Evolutionary conservation across 495 filamentous ascomycete genomes (phyloP), one percentile per base, ranked within the genome.

Genomic region (Viridothelium virens): DNA sequence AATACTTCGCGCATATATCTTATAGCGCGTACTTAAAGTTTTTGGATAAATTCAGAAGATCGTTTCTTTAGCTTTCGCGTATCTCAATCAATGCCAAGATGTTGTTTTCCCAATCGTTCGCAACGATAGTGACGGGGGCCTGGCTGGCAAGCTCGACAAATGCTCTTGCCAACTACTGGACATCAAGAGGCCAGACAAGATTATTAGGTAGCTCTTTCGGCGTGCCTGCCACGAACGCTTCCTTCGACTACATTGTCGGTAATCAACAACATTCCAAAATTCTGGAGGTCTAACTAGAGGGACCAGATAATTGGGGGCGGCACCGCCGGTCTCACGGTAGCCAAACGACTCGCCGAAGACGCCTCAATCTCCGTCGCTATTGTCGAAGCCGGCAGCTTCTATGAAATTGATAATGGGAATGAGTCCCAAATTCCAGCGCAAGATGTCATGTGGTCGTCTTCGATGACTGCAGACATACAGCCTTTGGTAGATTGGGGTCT

Each of bases 401-500:
- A 63, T 2, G 33, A 63, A 38, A 6, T 38, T 11, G 33, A 34
- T 18, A 63, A 63, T 63, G 61, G 61, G 5, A 63, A 63, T 5
- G 7, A 7, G 2, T 36, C 31, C 12, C n/a, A 36, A 11, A 38
- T 63, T 18, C 61, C 61, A 34, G 61, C 25, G 10, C 18, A 63
- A 38, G 61, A 18, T 2, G 33, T 44, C 12, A 6, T 6, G 6
- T 5, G 39, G 6, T 44, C 39, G 6, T 12, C 12, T 5, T 44
- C 39, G 39, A 44, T 12, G 39, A 5, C 39, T 12, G 12, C 39
- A 12, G 39, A 44, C 5, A 44, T 44, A 5, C 53, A 70, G 9
- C 73, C 70, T 18, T 56, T 72, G 25, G 50, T 74, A 12, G 72
- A 74, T 64, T 73, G 70, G 70, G 39, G 56, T 39, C 53, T 70